A percentile compares a stretch with the other conserved stretches of the same genome.
These are phyloP conservation scores for Parietaria judaica DNA, from an alignment of 306 rosid species.

Conservation along the genomic window DNA sequence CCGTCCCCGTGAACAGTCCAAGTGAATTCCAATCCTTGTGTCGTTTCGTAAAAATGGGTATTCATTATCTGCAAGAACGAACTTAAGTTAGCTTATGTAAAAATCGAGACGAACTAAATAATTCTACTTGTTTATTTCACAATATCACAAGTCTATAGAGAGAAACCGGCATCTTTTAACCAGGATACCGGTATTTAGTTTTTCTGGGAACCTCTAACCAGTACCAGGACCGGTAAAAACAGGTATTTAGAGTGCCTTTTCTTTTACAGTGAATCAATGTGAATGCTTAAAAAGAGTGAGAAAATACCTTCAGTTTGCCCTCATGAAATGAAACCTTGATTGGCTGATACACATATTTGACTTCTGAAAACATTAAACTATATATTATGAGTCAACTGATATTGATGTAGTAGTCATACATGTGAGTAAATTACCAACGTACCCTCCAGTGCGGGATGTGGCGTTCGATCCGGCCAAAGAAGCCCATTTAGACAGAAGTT, in stretches of 20 bases:
- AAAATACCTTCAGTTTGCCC: constrained; percentile 51
- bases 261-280: background rate
- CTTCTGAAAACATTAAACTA: constrained; percentile 51
- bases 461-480: constrained; percentile 78
- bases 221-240: background rate
- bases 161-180: too few relatives aligned
- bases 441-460: constrained; percentile 75
- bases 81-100: background rate
- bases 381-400: background rate
- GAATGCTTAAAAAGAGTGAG: constrained; percentile 1
- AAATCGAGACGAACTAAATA: too few relatives aligned
- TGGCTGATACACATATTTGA: constrained; percentile 80
- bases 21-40: constrained; percentile 65
- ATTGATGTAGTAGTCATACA: background rate
- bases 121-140: too few relatives aligned
- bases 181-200: too few relatives aligned
- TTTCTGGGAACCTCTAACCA: too few relatives aligned
- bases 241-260: constrained; percentile 2
- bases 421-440: constrained; percentile 36
- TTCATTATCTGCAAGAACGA: constrained; percentile 54
- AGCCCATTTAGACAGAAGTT: constrained; percentile 86
- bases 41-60: constrained; percentile 63
- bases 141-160: too few relatives aligned
- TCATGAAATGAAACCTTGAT: constrained; percentile 56
- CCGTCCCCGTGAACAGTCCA: constrained; percentile 84